Evolutionary conservation across 2,329 filamentous ascomycete genomes (phyloP).

Genomic region (Ascomycota sp.): DNA sequence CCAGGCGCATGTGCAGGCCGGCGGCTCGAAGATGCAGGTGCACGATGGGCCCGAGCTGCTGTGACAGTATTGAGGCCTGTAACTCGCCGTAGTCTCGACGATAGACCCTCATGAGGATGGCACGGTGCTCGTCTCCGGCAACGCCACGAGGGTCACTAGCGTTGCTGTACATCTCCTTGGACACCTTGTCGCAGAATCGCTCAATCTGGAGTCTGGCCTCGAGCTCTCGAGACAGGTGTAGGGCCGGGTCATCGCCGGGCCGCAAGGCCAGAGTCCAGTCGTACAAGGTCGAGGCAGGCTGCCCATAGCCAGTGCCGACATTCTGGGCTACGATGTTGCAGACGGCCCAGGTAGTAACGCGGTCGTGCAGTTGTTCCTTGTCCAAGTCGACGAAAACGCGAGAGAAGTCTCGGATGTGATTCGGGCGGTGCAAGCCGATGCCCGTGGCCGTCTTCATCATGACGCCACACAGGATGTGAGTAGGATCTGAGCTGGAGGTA

Average conservation of each 20-base stretch:
- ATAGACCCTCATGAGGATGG: constrained; percentile 43
- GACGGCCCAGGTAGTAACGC: constrained; percentile 62
- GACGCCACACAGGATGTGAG: constrained; percentile 58
- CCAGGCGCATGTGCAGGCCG: constrained; percentile 51
- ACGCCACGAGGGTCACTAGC: constrained; percentile 49
- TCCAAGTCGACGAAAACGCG: constrained; percentile 51
- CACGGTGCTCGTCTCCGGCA: constrained; percentile 42
- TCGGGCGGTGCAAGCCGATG: constrained; percentile 60
- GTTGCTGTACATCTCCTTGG: constrained; percentile 60
- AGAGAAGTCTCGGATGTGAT: constrained; percentile 65
- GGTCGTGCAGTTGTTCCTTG: constrained; percentile 57
- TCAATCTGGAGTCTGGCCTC: constrained; percentile 49
- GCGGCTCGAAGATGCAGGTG: constrained; percentile 50
- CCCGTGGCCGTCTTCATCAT: constrained; percentile 78
- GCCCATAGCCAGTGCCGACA: constrained; percentile 63
- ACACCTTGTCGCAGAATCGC: constrained; percentile 54
- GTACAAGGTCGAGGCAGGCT: constrained; percentile 56
- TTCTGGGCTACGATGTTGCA: constrained; percentile 69
- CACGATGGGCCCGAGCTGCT: constrained; percentile 32
- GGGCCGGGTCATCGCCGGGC: constrained; percentile 34
- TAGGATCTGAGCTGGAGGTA: constrained; percentile 57
- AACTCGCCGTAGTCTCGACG: constrained; percentile 41
- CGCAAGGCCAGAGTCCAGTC: constrained; percentile 48
- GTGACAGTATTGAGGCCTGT: constrained; percentile 35
- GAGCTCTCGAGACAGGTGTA: constrained; percentile 36